Base-by-base conservation (phyloP, 805 yeast genomes). In the Saturnispora sanitii region DNA sequence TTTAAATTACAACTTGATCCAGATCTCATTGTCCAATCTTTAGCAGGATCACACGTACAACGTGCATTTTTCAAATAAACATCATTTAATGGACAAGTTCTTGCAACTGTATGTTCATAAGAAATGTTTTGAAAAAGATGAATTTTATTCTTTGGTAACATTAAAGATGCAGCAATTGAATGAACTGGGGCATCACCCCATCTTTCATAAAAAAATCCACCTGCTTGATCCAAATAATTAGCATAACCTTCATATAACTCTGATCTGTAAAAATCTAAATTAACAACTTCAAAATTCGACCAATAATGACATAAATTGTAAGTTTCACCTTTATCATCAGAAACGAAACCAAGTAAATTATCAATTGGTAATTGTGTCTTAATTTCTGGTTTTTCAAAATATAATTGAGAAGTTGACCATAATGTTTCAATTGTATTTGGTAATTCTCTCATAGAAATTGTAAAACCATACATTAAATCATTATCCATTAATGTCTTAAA, bases 151-250 rank as follows among this genome's bases (percentile, higher is more conserved):
- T 70, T 75, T 38, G 79, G 74, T 58, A 83, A 49, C 40, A 67
- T 53, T 29, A 62, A 46, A 8, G 70, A 56, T 1, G 64, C 64
- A 3, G 66, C 72, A 35, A 71, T 61, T 2, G 75, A 57, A 53
- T 70, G 75, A 28, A 71, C 56, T 1, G 77, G 77, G 6, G 75
- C 76, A 51, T 85, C 95, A 13, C 95, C 95, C 94, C 95, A 86
- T 49, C 95, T 69, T 62, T 85, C 92, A 55, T 83, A 82, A 57
- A 74, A 84, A 58, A 84, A 83, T 0, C 94, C 94, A 41, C 92
- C 94, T 4, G 73, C 62, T 25, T 57, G 49, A 56, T 84, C 94
- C 34, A 84, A 62, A 55, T 65, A 64, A 19, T 79, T 65, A 53
- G 82, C 82, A 59, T 71, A 82, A 8, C 67, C 64, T 33, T 70